phyloP scores from a whole-genome alignment of 495 filamentous ascomycete genomes.

The Xylaria intraflava region DNA sequence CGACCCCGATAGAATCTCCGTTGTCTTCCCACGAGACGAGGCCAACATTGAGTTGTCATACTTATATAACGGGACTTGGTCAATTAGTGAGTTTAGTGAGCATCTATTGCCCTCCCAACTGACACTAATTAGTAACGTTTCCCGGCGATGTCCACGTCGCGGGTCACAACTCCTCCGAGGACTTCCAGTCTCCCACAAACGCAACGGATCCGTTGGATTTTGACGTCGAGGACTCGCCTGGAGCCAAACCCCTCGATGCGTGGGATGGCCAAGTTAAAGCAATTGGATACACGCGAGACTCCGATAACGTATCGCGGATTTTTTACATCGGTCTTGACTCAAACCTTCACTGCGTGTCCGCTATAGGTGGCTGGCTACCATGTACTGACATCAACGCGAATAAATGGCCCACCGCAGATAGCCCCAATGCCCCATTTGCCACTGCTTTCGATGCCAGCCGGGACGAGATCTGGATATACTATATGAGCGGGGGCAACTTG shows the following conservation, averaged over 20 bases:
- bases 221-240: not conserved
- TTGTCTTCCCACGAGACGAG: slow-evolving; percentile 19
- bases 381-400: slow-evolving; percentile 15
- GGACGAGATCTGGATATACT: slow-evolving; percentile 29
- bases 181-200: not conserved
- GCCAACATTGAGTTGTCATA: slow-evolving; percentile 23
- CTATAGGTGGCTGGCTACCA: slow-evolving; percentile 17
- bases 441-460: slow-evolving; percentile 16
- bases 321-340: slow-evolving; percentile 35
- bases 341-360: slow-evolving; percentile 21
- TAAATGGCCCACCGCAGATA: slow-evolving; percentile 31
- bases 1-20: slow-evolving; percentile 16
- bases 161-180: too few relatives aligned
- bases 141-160: not conserved
- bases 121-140: not conserved
- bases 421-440: slow-evolving; percentile 26
- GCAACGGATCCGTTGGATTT: not conserved
- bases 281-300: slow-evolving; percentile 22
- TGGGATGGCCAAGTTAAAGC: not conserved
- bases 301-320: slow-evolving; percentile 17
- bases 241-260: not conserved
- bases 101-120: not conserved
- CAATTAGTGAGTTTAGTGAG: not conserved
- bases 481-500: slow-evolving; percentile 24
- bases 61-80: slow-evolving; percentile 12